phyloP scores from a whole-genome alignment of 2,329 filamentous ascomycete genomes.

The Laburnicola sp. region DNA sequence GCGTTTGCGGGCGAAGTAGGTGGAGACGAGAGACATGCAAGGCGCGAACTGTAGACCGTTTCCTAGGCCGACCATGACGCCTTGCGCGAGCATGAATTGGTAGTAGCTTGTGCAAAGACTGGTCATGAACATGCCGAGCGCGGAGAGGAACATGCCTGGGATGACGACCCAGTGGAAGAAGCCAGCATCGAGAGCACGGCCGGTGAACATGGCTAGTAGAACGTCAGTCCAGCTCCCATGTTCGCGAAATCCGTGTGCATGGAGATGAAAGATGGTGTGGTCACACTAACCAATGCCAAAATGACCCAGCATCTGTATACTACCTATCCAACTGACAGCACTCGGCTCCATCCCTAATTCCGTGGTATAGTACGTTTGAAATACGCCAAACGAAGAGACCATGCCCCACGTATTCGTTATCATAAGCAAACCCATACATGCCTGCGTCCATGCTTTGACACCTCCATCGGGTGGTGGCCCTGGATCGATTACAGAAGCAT shows the following conservation, averaged over 20 bases:
- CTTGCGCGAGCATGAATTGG: slow-evolving; percentile 50
- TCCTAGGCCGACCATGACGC: slow-evolving; percentile 39
- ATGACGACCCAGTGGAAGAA: slow-evolving; percentile 52
- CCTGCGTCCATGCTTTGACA: slow-evolving; percentile 44
- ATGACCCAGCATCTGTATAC: slow-evolving; percentile 52
- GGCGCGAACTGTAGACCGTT: slow-evolving; percentile 43
- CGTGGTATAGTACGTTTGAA: slow-evolving; percentile 30
- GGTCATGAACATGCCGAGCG: slow-evolving; percentile 50
- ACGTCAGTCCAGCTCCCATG: background rate
- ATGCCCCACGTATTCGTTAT: slow-evolving; percentile 14
- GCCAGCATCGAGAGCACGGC: slow-evolving; percentile 57
- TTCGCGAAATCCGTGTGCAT: background rate
- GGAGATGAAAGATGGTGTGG: background rate
- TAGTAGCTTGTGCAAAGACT: slow-evolving; percentile 55
- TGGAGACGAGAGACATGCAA: slow-evolving; percentile 41
- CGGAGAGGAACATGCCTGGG: slow-evolving; percentile 49
- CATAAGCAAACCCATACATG: slow-evolving; percentile 43
- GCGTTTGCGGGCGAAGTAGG: slow-evolving; percentile 62
- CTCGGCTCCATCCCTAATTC: slow-evolving; percentile 31
- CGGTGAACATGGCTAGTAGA: slow-evolving; percentile 53
- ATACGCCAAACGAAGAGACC: slow-evolving; percentile 23
- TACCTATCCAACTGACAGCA: slow-evolving; percentile 54
- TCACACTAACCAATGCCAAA: slow-evolving; percentile 30
- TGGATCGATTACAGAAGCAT: slow-evolving; percentile 38
- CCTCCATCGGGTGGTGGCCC: slow-evolving; percentile 46